Conservation (phyloP, 2,329 filamentous ascomycete genomes). For the Phialophora macrospora region DNA sequence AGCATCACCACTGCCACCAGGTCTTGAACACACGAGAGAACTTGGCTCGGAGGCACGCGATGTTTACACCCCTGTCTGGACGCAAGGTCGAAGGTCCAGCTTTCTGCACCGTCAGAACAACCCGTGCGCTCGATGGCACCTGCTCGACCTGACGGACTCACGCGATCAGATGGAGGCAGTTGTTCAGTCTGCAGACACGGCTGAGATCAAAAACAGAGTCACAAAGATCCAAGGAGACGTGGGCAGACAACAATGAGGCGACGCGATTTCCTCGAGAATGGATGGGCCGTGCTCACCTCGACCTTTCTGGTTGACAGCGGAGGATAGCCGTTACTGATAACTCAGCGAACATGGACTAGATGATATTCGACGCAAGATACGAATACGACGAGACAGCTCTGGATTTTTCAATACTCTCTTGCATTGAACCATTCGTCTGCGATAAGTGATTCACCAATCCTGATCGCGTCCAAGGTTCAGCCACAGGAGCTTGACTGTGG, state of each 20-base stretch:
- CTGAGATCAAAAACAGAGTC: background rate
- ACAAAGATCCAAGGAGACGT: background rate
- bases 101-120: too few relatives aligned
- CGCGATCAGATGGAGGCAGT: background rate
- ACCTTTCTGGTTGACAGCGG: background rate
- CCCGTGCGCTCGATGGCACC: too few relatives aligned
- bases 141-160: background rate
- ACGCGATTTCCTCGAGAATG: background rate
- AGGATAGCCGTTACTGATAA: background rate
- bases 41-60: too few relatives aligned
- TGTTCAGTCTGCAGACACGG: background rate
- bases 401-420: background rate
- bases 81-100: too few relatives aligned
- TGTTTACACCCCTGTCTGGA: too few relatives aligned
- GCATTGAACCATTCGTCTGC: background rate
- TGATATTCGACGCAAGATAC: background rate
- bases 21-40: too few relatives aligned
- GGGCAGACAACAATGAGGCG: background rate
- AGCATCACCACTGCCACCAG: too few relatives aligned
- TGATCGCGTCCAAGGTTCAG: background rate
- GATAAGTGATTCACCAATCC: background rate
- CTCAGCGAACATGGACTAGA: background rate
- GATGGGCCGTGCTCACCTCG: background rate
- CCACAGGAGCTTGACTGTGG: constrained; percentile 2
- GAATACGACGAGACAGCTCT: constrained; percentile 2